Evolutionary conservation across 2,329 filamentous ascomycete genomes (phyloP), one percentile per base, ranked within the genome.

Genomic region (Leptosphaerulina australis): DNA sequence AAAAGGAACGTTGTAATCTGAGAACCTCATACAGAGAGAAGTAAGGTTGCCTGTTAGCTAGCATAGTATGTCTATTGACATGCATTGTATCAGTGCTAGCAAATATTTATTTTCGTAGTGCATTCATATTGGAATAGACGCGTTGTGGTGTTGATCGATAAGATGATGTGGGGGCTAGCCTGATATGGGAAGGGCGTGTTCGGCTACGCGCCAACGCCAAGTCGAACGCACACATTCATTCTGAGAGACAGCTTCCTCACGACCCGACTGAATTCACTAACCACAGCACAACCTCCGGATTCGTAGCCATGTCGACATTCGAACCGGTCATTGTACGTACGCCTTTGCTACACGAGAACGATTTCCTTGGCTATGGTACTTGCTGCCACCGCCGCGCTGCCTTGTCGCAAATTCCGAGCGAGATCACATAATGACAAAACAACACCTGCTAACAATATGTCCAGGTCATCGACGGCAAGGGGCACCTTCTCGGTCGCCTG

Each of bases 401-500:
- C 50, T 30, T 26, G 18, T 45, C 47, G 29, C 49, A 36, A 31
- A 47, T 41, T 44, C 33, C 30, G 20, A 30, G 33, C 44, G 21
- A 36, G 31, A 26, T 26, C 37, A 26, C 30, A 28, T 40, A 54
- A 45, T 31, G 45, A 39, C 50, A 44, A 41, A 39, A 37, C 34
- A 48, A 35, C 48, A 51, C 43, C 54, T 56, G 67, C 70, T 73
- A 67, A 73, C 67, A 53, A 47, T 49, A 20, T 40, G 44, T 37
- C 39, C 71, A 68, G 62, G 90, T 97, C 83, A 96, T 99, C 79
- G 94, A 99, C 88, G 94, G 92, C 90, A 99, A 99, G 88, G 94
- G 94, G 82, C 94, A 99, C 83, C 89, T 99, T 79, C 91, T 99
- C 81, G 94, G 94, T 85, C 93, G 94, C 80, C 88, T 99, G 79